Percentiles rank a stretch among this genome's conserved stretches.
phyloP scores from a whole-genome alignment of 257 asterid genomes.

The Mentha longifolia region DNA sequence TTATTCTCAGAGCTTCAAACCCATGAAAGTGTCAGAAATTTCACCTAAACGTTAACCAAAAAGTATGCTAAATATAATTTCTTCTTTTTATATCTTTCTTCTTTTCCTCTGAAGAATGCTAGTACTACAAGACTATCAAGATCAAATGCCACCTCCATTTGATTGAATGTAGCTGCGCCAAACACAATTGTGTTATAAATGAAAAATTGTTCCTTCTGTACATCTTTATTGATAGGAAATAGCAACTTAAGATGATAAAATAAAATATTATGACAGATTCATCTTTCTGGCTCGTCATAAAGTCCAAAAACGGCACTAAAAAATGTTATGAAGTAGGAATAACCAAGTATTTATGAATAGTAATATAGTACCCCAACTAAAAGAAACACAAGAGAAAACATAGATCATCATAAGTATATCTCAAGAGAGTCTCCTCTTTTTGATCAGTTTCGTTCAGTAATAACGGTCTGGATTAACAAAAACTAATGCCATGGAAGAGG shows the following conservation, averaged over 20 bases:
- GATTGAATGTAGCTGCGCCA: too few species aligned
- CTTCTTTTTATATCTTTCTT: too few species aligned
- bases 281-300: neutral
- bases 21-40: too few species aligned
- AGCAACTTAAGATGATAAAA: too few species aligned
- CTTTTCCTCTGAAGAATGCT: too few species aligned
- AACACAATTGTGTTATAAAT: too few species aligned
- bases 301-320: neutral
- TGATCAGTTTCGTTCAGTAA: neutral
- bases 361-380: neutral
- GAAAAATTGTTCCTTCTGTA: too few species aligned
- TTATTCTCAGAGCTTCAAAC: too few species aligned
- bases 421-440: neutral
- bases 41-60: too few species aligned
- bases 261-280: neutral
- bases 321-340: neutral
- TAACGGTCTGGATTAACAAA: neutral
- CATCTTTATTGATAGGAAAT: neutral
- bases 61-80: too few species aligned
- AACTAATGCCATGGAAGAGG: constrained; percentile 38
- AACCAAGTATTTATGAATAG: neutral
- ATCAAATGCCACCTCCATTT: too few species aligned
- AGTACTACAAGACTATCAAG: too few species aligned
- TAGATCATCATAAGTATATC: neutral
- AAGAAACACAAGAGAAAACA: neutral